These are phyloP conservation scores for Diaporthe citriasiana DNA, from an alignment of 2,329 filamentous ascomycete genomes.

Conservation along the genomic window DNA sequence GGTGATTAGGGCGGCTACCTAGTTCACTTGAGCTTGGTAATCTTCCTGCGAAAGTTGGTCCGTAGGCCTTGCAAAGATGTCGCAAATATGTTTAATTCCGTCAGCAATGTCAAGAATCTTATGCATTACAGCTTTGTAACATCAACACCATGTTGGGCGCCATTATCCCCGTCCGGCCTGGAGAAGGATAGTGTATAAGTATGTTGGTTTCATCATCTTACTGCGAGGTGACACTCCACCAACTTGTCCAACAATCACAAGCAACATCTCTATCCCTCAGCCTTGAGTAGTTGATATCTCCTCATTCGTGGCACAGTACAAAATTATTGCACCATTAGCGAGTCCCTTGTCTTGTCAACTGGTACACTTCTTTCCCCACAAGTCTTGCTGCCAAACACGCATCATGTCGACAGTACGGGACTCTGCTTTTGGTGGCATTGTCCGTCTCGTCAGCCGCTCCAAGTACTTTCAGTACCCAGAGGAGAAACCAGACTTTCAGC, in stretches of 20 bases:
- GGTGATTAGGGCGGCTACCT: conserved; percentile 15
- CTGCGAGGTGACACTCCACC: background rate
- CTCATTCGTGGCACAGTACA: background rate
- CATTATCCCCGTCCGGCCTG: background rate
- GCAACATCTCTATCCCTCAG: background rate
- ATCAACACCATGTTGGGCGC: background rate
- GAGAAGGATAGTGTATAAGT: background rate
- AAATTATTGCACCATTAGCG: background rate
- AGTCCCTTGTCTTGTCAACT: background rate
- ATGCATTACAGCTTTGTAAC: conserved; percentile 15
- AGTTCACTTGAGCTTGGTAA: conserved; percentile 37
- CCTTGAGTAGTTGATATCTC: background rate
- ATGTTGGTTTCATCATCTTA: background rate
- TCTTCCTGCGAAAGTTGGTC: conserved; percentile 32
- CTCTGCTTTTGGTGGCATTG: conserved; percentile 48
- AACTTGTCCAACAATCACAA: background rate
- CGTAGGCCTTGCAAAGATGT: conserved; percentile 5
- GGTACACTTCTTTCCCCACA: background rate
- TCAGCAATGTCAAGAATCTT: conserved; percentile 13
- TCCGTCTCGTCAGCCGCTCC: conserved; percentile 50
- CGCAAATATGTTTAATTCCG: conserved; percentile 37
- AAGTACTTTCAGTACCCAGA: conserved; percentile 69
- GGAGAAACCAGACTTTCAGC: conserved; percentile 76
- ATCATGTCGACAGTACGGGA: conserved; percentile 43
- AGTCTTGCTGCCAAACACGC: background rate